A percentile compares a stretch with the other conserved stretches of the same genome.
These are phyloP conservation scores for Umbilicus rupestris DNA, from an alignment of 164 flowering plant genomes.

Conservation along the genomic window DNA sequence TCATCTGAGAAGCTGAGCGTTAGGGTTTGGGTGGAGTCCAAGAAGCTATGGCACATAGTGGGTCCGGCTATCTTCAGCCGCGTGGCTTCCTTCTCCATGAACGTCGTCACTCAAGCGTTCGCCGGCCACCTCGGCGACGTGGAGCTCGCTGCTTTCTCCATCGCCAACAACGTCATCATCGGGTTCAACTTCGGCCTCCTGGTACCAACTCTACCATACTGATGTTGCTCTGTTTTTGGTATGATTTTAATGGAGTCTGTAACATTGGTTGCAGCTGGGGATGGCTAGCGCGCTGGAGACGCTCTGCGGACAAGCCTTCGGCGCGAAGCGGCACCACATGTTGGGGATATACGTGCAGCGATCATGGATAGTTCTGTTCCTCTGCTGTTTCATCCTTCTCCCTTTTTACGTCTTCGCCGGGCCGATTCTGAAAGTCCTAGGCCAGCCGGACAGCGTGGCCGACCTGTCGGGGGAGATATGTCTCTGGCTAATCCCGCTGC, in stretches of 20 bases:
- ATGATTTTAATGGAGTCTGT: background rate
- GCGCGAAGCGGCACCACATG: constrained; percentile 34
- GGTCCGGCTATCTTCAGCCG: constrained; percentile 62
- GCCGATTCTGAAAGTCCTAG: constrained; percentile 24
- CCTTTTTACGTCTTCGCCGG: constrained; percentile 30
- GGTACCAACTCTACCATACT: constrained; percentile 42
- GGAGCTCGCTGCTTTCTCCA: constrained; percentile 52
- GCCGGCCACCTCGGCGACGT: constrained; percentile 61
- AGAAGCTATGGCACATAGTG: constrained; percentile 48
- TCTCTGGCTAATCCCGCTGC: constrained; percentile 38
- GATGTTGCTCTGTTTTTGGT: background rate
- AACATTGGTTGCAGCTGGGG: constrained; percentile 20
- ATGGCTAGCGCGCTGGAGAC: constrained; percentile 44
- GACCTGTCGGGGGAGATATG: constrained; percentile 29
- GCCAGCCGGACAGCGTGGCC: constrained; percentile 27
- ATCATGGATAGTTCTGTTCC: constrained; percentile 32
- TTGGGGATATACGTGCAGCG: constrained; percentile 37
- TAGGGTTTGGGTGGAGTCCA: constrained; percentile 37
- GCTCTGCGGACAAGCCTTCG: constrained; percentile 35
- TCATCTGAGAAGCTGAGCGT: constrained; percentile 8
- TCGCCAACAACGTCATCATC: constrained; percentile 37
- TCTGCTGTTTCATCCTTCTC: constrained; percentile 23
- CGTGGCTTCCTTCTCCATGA: constrained; percentile 32
- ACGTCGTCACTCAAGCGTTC: constrained; percentile 46
- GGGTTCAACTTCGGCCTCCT: constrained; percentile 51